These are phyloP conservation scores for Calonectria pauciramosa DNA, from an alignment of 2,329 filamentous ascomycete species.

Conservation along the genomic window DNA sequence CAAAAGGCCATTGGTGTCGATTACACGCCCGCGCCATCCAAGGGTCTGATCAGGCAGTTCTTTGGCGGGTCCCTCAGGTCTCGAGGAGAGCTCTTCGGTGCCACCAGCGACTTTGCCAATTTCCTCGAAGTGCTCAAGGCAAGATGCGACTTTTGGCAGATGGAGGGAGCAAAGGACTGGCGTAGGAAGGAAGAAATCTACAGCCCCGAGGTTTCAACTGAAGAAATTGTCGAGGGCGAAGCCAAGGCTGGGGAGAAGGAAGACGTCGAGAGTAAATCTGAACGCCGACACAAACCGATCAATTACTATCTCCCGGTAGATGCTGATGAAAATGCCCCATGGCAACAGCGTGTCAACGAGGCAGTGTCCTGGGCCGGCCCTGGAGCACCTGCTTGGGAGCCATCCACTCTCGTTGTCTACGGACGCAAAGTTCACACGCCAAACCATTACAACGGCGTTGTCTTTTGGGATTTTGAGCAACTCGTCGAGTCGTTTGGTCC, in stretches of 20 bases:
- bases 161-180: conserved; percentile 82
- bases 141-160: conserved; percentile 87
- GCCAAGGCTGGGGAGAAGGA: conserved; percentile 8
- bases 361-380: conserved; percentile 40
- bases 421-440: conserved; percentile 74
- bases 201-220: conserved; percentile 11
- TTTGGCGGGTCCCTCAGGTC: conserved; percentile 55
- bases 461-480: conserved; percentile 76
- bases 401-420: conserved; percentile 67
- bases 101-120: conserved; percentile 79
- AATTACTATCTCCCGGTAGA: conserved; percentile 48
- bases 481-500: conserved; percentile 80
- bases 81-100: conserved; percentile 67
- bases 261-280: conserved; percentile 27
- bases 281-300: conserved; percentile 43
- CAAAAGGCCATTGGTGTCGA: conserved; percentile 81
- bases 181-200: conserved; percentile 65
- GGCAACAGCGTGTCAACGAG: conserved; percentile 40
- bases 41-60: conserved; percentile 64
- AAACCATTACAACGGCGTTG: conserved; percentile 67
- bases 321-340: conserved; percentile 47
- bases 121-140: conserved; percentile 84
- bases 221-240: not conserved
- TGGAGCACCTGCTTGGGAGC: conserved; percentile 55
- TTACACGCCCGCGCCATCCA: conserved; percentile 70